Evolutionary conservation across 176 grass and related monocot genomes (phyloP).

Genomic region (Ampelocalamus luodianensis): DNA sequence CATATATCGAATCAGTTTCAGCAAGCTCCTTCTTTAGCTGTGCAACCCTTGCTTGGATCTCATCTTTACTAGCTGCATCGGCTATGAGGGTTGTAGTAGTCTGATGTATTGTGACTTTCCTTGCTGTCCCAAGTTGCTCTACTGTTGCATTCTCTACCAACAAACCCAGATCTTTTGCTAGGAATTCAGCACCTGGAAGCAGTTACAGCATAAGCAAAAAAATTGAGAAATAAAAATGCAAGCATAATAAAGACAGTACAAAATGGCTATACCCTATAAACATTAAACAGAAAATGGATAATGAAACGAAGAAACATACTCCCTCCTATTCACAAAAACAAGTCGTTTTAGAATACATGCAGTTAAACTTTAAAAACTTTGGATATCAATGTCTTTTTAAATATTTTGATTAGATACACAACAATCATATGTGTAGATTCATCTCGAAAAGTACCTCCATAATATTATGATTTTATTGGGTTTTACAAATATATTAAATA

Average conservation of each 20-base stretch:
- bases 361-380: no score
- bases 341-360: no score
- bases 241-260: neutral
- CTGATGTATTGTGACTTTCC: slow-evolving; percentile 60
- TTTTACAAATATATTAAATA: no score
- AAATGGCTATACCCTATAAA: neutral
- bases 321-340: no score
- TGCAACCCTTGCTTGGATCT: slow-evolving; percentile 63
- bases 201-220: slow-evolving; percentile 13
- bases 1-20: slow-evolving; percentile 61
- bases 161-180: slow-evolving; percentile 63
- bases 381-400: no score
- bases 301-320: neutral
- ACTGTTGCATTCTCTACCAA: slow-evolving; percentile 59
- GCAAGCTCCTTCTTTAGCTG: slow-evolving; percentile 69
- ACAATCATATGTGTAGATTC: no score
- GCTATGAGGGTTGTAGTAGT: slow-evolving; percentile 68
- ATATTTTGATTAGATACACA: no score
- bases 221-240: neutral
- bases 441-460: no score
- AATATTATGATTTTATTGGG: no score
- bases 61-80: slow-evolving; percentile 63
- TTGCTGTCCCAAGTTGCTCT: slow-evolving; percentile 64
- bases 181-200: slow-evolving; percentile 57
- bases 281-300: neutral